A percentile compares a stretch with the other conserved stretches of the same genome.
Evolutionary conservation across 306 rosid species (phyloP).

Genomic region (Citrullus mucosospermus): DNA sequence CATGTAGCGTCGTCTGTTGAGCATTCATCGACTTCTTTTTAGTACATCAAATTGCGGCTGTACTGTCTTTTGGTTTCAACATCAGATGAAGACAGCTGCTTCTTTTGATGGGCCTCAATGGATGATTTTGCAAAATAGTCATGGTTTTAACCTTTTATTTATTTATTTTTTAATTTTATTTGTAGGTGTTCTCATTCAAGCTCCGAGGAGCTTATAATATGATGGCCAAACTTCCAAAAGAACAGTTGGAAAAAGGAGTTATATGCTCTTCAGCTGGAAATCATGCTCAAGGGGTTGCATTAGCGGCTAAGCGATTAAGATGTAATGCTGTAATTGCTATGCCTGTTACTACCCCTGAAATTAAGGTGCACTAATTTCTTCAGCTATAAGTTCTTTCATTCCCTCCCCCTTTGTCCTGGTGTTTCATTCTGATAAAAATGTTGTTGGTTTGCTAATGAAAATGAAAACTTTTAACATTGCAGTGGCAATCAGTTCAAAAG

Average conservation of each 20-base stretch:
- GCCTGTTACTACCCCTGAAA: slow-evolving; percentile 89
- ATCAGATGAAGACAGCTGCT: neutral
- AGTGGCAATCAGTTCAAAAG: slow-evolving; percentile 85
- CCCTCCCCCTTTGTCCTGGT: neutral
- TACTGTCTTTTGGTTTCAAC: neutral
- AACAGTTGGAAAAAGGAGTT: slow-evolving; percentile 65
- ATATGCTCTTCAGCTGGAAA: slow-evolving; percentile 97
- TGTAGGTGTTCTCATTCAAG: slow-evolving; percentile 87
- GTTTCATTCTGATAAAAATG: neutral
- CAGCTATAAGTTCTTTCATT: neutral
- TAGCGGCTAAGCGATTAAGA: slow-evolving; percentile 61
- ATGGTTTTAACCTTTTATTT: neutral
- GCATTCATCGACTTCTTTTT: neutral
- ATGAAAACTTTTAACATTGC: slow-evolving; percentile 4
- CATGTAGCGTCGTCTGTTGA: neutral
- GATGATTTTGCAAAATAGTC: neutral
- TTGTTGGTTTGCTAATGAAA: neutral
- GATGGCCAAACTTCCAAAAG: slow-evolving; percentile 76
- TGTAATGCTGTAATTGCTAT: slow-evolving; percentile 77
- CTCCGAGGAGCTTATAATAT: slow-evolving; percentile 93
- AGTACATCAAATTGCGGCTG: neutral
- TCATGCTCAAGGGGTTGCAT: slow-evolving; percentile 98
- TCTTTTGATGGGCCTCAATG: neutral
- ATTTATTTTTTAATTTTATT: neutral
- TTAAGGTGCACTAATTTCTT: slow-evolving; percentile 41